Base-by-base conservation (phyloP, 1,284 basidiomycete genomes). In the Boletus smithii region DNA sequence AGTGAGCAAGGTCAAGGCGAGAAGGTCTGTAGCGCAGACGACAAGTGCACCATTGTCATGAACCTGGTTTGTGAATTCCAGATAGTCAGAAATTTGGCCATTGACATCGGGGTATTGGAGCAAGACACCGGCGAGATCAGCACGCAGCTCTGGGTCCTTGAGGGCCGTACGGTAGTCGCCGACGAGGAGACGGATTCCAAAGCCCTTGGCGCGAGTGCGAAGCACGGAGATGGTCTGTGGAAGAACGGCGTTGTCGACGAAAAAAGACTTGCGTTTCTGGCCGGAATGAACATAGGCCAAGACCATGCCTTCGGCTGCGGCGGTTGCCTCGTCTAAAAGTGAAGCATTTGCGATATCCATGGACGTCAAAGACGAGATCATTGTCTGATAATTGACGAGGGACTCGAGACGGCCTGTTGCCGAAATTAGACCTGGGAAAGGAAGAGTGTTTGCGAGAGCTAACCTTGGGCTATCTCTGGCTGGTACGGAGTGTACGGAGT, bases 321-420 rank as follows among this genome's bases (percentile, higher is more conserved):
- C 94, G 5, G 94, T 97, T 2, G 89, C 88, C 68, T 94, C 91
- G 61, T 95, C 91, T 22, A 97, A 75, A 26, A 97, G 77, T 23
- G 92, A 95, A 4, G 93, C 92, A 61, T 97, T 97, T 32, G 94
- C 90, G 54, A 98, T 93, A 56, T 95, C 90, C 76, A 99, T 93
- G 10, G 86, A 80, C 9, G 95, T 97, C 60, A 99, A 76, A 30
- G 94, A 97, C 73, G 85, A 92, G 58, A 95, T 81, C 86, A 99
- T 93, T 3, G 94, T 94, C 73, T 99, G 95, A 67, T 85, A 99
- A 71, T 99, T 99, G 65, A 99, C 82, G 40, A 99, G 80, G 5
- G 94, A 97, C 68, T 99, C 95, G 47, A 99, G 79, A 51, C 95
- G 93, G 44, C 90, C 88, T 91, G 58, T 40, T 46, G 7, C 39